Evolutionary conservation across 176 grass and related monocot species (phyloP).

Genomic region (Carex littledalei): DNA sequence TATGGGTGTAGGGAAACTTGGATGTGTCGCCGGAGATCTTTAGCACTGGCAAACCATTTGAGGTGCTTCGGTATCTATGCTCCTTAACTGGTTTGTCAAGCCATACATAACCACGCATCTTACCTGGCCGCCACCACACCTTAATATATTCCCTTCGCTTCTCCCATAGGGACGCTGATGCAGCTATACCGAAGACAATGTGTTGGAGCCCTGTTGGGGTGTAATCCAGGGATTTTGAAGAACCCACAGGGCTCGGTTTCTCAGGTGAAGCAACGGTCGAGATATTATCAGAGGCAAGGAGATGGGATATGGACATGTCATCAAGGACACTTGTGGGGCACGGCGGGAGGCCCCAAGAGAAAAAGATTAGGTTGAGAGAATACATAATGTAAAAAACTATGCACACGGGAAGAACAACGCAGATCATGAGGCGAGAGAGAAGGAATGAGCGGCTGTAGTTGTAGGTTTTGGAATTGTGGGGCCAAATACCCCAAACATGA

Average conservation of each 20-base stretch:
- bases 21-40: conserved; percentile 69
- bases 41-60: conserved; percentile 48
- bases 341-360: conserved; percentile 17
- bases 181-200: conserved; percentile 91
- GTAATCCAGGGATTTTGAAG: not conserved
- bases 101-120: conserved; percentile 95
- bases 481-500: conserved; percentile 14
- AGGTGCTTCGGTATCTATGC: conserved; percentile 48
- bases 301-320: not conserved
- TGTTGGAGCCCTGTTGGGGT: conserved; percentile 58
- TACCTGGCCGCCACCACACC: conserved; percentile 72
- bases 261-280: not conserved
- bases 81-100: conserved; percentile 79
- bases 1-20: conserved; percentile 88
- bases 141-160: conserved; percentile 92
- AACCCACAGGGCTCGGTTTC: not conserved
- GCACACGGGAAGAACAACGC: conserved; percentile 4
- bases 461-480: conserved; percentile 10
- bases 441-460: not conserved
- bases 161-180: conserved; percentile 69
- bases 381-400: conserved; percentile 21
- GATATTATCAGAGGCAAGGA: conserved; percentile 3
- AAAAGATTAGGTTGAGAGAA: conserved; percentile 10
- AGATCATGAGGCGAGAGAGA: conserved; percentile 19
- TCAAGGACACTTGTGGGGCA: conserved; percentile 7